phyloP scores from a whole-genome alignment of 108 stramenopile species.

The Nitzschia palea region DNA sequence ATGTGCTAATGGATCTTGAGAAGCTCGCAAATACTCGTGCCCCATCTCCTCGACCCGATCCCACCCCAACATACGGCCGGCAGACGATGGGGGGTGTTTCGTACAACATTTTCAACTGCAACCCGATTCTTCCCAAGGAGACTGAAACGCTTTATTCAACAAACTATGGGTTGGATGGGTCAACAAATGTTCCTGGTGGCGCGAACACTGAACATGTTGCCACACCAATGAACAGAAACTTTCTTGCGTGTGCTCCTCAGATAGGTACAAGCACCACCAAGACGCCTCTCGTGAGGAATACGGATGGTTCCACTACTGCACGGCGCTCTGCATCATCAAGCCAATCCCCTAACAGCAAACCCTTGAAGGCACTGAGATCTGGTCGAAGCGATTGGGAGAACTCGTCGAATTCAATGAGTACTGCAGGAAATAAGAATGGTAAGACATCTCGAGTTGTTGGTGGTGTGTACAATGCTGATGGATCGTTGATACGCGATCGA shows the following conservation, averaged over 20 bases:
- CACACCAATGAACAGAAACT: background rate
- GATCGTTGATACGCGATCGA: background rate
- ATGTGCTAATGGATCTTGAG: slow-evolving; percentile 29
- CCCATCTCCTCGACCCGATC: slow-evolving; percentile 6
- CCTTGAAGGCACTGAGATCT: too few species aligned
- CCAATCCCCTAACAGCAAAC: too few species aligned
- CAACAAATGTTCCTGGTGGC: background rate
- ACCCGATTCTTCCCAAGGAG: background rate
- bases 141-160: background rate
- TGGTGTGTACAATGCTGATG: slow-evolving; percentile 1
- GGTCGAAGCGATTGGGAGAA: background rate
- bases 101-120: slow-evolving; percentile 17
- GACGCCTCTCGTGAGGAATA: background rate
- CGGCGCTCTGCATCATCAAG: too few species aligned
- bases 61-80: slow-evolving; percentile 5
- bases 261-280: background rate
- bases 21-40: slow-evolving; percentile 7
- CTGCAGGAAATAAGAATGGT: too few species aligned
- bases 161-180: background rate
- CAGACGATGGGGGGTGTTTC: background rate
- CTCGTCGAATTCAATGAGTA: too few species aligned
- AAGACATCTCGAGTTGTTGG: background rate
- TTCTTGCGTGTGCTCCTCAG: background rate
- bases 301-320: too few species aligned
- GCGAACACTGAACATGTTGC: background rate